Base-by-base conservation (phyloP, 805 yeast genomes). In the Sungouiella thailandica region DNA sequence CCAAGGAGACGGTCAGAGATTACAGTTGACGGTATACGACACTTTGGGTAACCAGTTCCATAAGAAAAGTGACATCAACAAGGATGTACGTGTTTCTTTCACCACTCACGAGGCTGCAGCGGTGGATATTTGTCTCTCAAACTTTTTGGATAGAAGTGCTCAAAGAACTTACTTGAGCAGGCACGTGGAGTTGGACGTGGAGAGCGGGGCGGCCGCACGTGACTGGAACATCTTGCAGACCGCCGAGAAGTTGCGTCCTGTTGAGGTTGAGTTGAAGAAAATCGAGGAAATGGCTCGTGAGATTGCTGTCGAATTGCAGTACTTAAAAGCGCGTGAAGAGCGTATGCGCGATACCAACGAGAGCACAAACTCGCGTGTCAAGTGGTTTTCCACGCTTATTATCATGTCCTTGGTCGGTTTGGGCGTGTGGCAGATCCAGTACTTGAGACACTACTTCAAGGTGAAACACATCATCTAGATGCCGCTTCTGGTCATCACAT, bases 181-280 rank as follows among this genome's bases (percentile, higher is more conserved):
- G 60, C 81, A 81, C 34, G 68, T 93, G 49, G 96, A 88, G 53
- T 68, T 93, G 52, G 97, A 89, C 44, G 81, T 93, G 39, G 97
- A 93, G 60, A 80, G 88, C 42, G 98, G 98, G 28, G 85, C 97
- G 32, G 85, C 88, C 51, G 98, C 97, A 26, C 82, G 97, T 62
- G 97, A 93, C 65, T 93, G 97, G 97, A 87, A 88, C 56, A 86
- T 88, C 16, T 70, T 89, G 43, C 96, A 89, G 68, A 89, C 95
- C 29, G 76, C 83, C 28, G 97, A 93, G 61, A 86, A 87, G 58
- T 78, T 93, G 59, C 85, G 83, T 63, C 97, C 98, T 4, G 77
- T 83, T 32, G 98, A 93, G 63, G 80, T 89, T 36, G 94, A 86
- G 51, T 72, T 93, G 58, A 82, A 93, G 61, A 80, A 83, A 57